Conservation (phyloP, 805 yeast genomes). For the Yamadazyma sp. region DNA sequence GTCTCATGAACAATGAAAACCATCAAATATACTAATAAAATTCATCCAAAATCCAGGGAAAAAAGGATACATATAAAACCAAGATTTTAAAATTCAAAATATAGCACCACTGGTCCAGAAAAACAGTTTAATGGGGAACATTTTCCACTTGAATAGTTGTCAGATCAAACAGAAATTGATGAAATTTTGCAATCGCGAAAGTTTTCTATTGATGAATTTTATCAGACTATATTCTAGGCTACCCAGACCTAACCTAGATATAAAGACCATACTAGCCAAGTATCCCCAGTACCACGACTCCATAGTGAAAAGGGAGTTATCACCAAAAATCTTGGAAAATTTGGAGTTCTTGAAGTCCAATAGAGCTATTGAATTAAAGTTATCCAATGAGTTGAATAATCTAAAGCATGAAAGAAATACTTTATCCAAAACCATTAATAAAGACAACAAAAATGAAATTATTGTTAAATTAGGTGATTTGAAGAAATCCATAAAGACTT, state of each 20-base stretch:
- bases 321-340: slow-evolving; percentile 14
- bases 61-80: too few relatives aligned
- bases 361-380: slow-evolving; percentile 21
- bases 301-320: slow-evolving; percentile 24
- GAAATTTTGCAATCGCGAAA: too few relatives aligned
- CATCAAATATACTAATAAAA: too few relatives aligned
- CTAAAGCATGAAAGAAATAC: slow-evolving; percentile 26
- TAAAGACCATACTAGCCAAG: slow-evolving; percentile 20
- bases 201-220: slow-evolving; percentile 4
- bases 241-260: slow-evolving; percentile 22
- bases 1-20: too few relatives aligned
- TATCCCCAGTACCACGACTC: slow-evolving; percentile 22
- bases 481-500: slow-evolving; percentile 23
- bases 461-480: slow-evolving; percentile 16
- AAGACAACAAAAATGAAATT: slow-evolving; percentile 12
- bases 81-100: too few relatives aligned
- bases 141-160: too few relatives aligned
- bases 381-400: slow-evolving; percentile 20
- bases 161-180: too few relatives aligned
- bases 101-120: too few relatives aligned
- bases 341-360: slow-evolving; percentile 25
- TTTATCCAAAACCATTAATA: slow-evolving; percentile 21
- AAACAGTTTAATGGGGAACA: too few relatives aligned
- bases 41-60: too few relatives aligned
- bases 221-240: slow-evolving; percentile 10